Evolutionary conservation across 1,284 basidiomycete species (phyloP).

Genomic region (Porodaedalea pini): DNA sequence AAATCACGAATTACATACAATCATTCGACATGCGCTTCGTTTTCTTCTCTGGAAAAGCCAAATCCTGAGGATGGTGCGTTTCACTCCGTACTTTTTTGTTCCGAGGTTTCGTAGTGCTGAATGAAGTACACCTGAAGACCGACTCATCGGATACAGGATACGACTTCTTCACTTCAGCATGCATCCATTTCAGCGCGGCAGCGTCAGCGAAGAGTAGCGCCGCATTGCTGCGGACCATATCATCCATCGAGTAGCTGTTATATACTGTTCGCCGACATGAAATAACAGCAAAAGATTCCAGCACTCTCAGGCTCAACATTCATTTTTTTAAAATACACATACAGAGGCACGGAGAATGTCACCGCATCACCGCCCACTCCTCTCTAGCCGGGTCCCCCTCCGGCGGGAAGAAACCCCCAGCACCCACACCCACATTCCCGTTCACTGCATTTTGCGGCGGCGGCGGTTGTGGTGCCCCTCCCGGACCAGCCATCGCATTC

Average conservation of each 20-base stretch:
- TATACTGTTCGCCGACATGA: background rate
- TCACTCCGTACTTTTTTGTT: no score
- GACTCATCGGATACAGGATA: no score
- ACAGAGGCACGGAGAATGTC: background rate
- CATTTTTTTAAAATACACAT: slow-evolving; percentile 8
- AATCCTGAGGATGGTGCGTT: no score
- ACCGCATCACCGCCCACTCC: slow-evolving; percentile 64
- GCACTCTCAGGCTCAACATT: background rate
- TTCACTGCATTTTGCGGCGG: slow-evolving; percentile 11
- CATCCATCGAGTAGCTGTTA: background rate
- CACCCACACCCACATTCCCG: background rate
- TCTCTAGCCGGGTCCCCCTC: slow-evolving; percentile 59
- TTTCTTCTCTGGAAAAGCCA: no score
- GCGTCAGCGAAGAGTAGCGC: no score
- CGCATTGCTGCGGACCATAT: background rate
- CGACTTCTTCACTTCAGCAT: no score
- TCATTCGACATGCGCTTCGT: no score
- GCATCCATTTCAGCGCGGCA: no score
- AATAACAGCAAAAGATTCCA: background rate
- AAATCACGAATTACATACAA: no score
- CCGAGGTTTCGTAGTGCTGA: no score
- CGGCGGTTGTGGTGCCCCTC: slow-evolving; percentile 25
- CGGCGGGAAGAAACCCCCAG: slow-evolving; percentile 57
- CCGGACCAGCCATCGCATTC: slow-evolving; percentile 1
- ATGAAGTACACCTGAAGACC: no score